Evolutionary conservation across 2,329 filamentous ascomycete species (phyloP), one percentile per base, ranked within the genome.

Genomic region (Phyllachora maydis): DNA sequence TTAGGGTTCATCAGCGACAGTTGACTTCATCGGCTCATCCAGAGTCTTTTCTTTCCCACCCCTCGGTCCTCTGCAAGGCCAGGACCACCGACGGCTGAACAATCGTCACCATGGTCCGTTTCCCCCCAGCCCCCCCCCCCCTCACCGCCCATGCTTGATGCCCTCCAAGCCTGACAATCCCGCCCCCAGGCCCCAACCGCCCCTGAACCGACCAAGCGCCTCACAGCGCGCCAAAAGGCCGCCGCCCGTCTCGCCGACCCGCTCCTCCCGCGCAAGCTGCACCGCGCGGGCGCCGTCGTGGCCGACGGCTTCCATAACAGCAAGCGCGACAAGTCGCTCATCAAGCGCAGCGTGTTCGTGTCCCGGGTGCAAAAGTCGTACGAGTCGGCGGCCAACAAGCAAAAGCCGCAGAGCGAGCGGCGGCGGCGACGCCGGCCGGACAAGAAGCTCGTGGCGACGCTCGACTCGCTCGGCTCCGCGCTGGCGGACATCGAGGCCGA

Each of bases 271-370:
- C 48, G 54, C 40, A 59, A 57, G 37, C 50, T 54, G 8, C 57
- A 60, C 42, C 61, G 59, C 24, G 40, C 50, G 23, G 49, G 58
- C 35, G 56, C 61, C 34, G 41, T 50, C 22, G 54, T 60, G 9
- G 46, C 54, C 21, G 60, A 68, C 41, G 32, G 43, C 29, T 83
- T 85, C 47, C 53, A 68, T 30, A 62, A 68, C 26, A 69, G 61
- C 32, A 95, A 93, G 49, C 71, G 65, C 41, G 78, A 90, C 53
- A 91, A 85, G 54, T 75, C 73, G 13, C 53, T 60, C 16, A 78
- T 90, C 37, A 83, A 82, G 42, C 79, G 79, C 55, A 74, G 75
- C 0, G 52, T 70, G 9, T 81, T 95, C 33, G 56, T 91, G 14
- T 72, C 68, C 11, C 75, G 71, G 32, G 75, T 92, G 37, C 54